A percentile compares a stretch with the other conserved stretches of the same genome.
Evolutionary conservation across 495 filamentous ascomycete genomes (phyloP).

Genomic region (Penicillium flavigenum): DNA sequence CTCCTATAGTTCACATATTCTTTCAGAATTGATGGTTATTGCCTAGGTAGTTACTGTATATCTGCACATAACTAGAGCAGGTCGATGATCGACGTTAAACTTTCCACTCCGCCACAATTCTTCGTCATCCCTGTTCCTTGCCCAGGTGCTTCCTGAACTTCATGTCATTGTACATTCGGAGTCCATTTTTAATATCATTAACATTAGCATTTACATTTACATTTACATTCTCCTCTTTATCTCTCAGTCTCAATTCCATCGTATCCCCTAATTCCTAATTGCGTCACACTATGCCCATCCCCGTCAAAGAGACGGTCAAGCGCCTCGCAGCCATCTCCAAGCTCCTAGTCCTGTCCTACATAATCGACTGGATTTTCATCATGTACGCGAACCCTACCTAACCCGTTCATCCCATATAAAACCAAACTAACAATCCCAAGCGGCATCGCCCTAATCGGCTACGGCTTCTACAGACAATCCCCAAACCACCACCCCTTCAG

Average conservation of each 20-base stretch:
- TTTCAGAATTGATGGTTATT: no score
- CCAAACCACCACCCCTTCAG: constrained; percentile 50
- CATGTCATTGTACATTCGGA: no score
- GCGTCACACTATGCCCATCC: not conserved
- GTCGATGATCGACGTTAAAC: no score
- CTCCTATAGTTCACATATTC: no score
- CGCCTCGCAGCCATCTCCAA: constrained; percentile 29
- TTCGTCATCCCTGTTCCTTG: not conserved
- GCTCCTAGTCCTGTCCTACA: constrained; percentile 47
- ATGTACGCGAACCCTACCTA: constrained; percentile 34
- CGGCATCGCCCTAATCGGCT: constrained; percentile 47
- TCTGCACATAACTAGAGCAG: no score
- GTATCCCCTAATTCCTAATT: not conserved
- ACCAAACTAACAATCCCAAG: constrained; percentile 27
- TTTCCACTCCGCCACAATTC: no score
- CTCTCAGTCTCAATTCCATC: not conserved
- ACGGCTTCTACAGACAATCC: constrained; percentile 37
- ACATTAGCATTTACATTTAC: no score
- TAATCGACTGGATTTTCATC: constrained; percentile 56
- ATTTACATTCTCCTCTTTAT: no score
- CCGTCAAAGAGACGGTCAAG: not conserved
- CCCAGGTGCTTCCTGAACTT: not conserved
- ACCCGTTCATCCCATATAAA: not conserved
- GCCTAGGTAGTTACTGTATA: no score
- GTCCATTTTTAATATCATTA: no score